These are phyloP conservation scores for Peniophora sp. DNA, from an alignment of 1,284 basidiomycete species.

Conservation along the genomic window DNA sequence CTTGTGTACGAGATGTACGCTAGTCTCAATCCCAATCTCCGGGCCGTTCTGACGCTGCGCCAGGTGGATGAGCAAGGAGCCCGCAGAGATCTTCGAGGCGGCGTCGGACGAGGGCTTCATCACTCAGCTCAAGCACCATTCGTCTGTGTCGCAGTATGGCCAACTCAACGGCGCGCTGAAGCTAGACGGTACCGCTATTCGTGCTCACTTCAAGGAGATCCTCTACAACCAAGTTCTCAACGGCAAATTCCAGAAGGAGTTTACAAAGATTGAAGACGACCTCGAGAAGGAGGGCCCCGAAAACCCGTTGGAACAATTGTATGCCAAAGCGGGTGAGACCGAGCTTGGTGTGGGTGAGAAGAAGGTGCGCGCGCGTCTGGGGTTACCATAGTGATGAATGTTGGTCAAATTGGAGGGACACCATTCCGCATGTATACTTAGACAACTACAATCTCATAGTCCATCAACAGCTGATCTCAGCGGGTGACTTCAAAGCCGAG, in stretches of 20 bases:
- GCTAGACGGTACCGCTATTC: slow-evolving; percentile 40
- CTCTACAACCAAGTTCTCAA: slow-evolving; percentile 52
- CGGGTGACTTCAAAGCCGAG: too few relatives aligned
- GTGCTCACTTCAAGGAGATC: slow-evolving; percentile 51
- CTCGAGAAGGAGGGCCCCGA: slow-evolving; percentile 50
- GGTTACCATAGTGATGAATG: slow-evolving; percentile 23
- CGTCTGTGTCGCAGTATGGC: slow-evolving; percentile 53
- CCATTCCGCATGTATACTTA: neutral
- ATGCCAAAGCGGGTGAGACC: slow-evolving; percentile 39
- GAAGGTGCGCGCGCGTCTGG: slow-evolving; percentile 42
- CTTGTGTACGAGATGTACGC: slow-evolving; percentile 58
- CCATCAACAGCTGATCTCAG: too few relatives aligned
- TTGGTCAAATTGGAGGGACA: neutral
- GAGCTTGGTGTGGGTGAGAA: slow-evolving; percentile 54
- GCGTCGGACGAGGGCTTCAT: slow-evolving; percentile 63
- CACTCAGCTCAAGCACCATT: slow-evolving; percentile 54
- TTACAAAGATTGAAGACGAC: slow-evolving; percentile 47
- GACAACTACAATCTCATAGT: too few relatives aligned
- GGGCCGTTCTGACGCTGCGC: slow-evolving; percentile 1
- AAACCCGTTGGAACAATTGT: slow-evolving; percentile 50
- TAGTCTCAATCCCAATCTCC: neutral
- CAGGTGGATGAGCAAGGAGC: slow-evolving; percentile 70
- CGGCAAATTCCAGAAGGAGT: slow-evolving; percentile 50
- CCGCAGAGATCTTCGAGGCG: slow-evolving; percentile 63
- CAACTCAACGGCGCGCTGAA: slow-evolving; percentile 51